Evolutionary conservation across 2,329 filamentous ascomycete species (phyloP), one percentile per base, ranked within the genome.

Genomic region (Diaporthe caulivora): DNA sequence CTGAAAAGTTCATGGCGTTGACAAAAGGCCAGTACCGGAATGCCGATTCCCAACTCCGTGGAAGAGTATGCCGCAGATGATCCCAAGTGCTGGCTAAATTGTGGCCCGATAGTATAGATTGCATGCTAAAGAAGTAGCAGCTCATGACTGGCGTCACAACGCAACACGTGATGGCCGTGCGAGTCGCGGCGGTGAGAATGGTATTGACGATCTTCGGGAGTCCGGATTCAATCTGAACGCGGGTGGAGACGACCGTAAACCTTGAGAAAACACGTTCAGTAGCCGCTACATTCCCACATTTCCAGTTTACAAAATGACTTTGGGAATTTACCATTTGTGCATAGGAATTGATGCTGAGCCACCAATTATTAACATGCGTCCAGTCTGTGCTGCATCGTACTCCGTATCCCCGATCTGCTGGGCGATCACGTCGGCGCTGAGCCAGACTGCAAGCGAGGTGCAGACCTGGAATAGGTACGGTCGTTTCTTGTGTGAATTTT

Each of bases 51-150:
- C 3, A 34, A 24, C 29, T 65, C 11, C 24, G 21, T 51, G 62
- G 62, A 9, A 65, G 15, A 10, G 44, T 26, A 8, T 26, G 44
- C 11, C 37, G 44, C 15, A 65, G 44, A 49, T 65, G 44, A 15
- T 49, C 62, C 62, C 44, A 51, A 7, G 62, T 65, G 40, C 44
- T 65, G 29, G 21, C 44, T 6, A 65, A 6, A 24, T 24, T 34
- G 44, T 65, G 47, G 15, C 62, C 62, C 1, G 44, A 65, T 9
- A 65, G 13, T 17, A 65, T 11, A 11, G 31, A 65, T 9, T 65
- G 44, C 62, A 65, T 65, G n/a, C 44, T 47, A 29, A 65, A 65
- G 62, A 65, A 51, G 29, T 65, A 65, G 44, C 13, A 10, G 24
- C 44, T 65, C 21, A 51, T 51, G 3, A 37, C n/a, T 21, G 62